Conservation (phyloP, 768 basidiomycete species). For the Mycena floridula region DNA sequence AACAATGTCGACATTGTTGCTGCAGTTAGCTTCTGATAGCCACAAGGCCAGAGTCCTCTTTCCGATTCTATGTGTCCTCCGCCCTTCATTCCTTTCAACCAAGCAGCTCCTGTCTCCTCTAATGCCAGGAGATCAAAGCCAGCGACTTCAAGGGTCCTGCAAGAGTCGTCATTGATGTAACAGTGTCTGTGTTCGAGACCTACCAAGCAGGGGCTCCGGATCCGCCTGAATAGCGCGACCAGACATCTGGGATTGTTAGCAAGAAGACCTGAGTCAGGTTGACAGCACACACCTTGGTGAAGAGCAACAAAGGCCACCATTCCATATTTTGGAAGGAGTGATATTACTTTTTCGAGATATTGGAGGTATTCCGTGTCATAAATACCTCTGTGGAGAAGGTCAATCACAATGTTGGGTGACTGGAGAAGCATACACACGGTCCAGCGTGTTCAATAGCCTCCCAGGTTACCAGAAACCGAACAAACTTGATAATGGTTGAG, state of each 20-base stretch:
- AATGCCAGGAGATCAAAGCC: conserved; percentile 81
- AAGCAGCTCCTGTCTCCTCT: conserved; percentile 82
- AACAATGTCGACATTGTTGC: conserved; percentile 94
- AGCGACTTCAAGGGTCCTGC: conserved; percentile 75
- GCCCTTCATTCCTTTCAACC: conserved; percentile 74
- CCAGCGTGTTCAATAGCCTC: conserved; percentile 94
- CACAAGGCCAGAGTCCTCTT: conserved; percentile 86
- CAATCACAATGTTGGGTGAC: background rate
- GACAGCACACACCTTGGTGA: no score
- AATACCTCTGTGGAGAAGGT: conserved; percentile 46
- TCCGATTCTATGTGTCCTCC: conserved; percentile 74
- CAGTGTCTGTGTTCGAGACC: no score
- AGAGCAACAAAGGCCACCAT: conserved; percentile 70
- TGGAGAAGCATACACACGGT: conserved; percentile 50
- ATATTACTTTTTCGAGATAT: conserved; percentile 68
- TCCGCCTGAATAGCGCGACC: conserved; percentile 92
- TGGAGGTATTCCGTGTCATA: conserved; percentile 81
- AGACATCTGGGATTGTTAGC: no score
- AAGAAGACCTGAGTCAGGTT: no score
- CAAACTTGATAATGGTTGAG: conserved; percentile 27
- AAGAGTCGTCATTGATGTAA: no score
- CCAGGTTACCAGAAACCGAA: conserved; percentile 94
- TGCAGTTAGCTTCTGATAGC: conserved; percentile 90
- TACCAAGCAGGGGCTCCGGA: conserved; percentile 98
- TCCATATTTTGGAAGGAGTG: conserved; percentile 66